Base-by-base conservation (phyloP, 345 rosid genomes). In the Corchorus olitorius region DNA sequence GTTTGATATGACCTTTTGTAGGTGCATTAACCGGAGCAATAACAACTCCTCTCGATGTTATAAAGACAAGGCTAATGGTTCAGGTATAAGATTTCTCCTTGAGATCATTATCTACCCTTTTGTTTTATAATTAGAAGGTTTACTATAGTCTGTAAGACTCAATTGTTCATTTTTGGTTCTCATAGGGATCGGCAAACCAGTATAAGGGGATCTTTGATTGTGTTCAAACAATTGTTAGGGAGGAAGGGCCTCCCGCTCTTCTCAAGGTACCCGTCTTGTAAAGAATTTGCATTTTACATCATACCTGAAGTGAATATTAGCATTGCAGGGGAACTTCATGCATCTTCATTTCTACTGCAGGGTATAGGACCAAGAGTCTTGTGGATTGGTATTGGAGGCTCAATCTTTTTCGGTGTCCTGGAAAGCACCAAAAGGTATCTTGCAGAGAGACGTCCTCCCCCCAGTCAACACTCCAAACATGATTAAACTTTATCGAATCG, bases 21-120 rank as follows among this genome's bases (percentile, higher is more conserved):
- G 99, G 98, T 78, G 99, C 98, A 65, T 79, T 93, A 65, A 96
- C 99, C 14, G 99, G 98, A 83, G 99, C 98, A 56, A 87, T 93
- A 77, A 96, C 99, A 70, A 93, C 99, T 65, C 99, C 99, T 8
- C 97, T 92, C 14, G 99, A 93, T 83, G 98, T 96, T 79, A 91
- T 96, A 75, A 96, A 96, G 86, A 96, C 99, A 60, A 92, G 99
- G 66, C 81, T 93, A 83, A 96, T 96, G 99, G 86, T 88, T 90
- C 98, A 96, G 97, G 99, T 93, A 83, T 52, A 37, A 59, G 0
- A 7, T 67, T 82, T 75, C 55, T 27, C 17, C 9, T 79, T 14
- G 8, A 52, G 27, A 52, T 34, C 19, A 17, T 61, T 50, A 27
- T 75, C 58, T 37, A 5, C 50, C 75, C 6, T 20, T 58, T 50